These are phyloP conservation scores for Chloranthus sessilifolius DNA, from an alignment of 164 flowering plant species.

Conservation along the genomic window DNA sequence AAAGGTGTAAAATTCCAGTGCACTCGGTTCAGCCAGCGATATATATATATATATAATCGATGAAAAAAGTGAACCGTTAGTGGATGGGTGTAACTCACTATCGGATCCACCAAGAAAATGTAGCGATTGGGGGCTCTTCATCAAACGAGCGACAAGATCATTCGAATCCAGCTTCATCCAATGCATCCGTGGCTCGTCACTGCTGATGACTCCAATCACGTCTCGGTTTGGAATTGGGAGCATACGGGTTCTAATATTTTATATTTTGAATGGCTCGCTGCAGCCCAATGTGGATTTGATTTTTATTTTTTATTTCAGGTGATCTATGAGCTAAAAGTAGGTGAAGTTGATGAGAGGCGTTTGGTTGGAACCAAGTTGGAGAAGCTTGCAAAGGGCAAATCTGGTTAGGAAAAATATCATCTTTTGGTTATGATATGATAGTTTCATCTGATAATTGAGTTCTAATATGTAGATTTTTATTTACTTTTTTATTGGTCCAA, in stretches of 20 bases:
- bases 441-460: no score
- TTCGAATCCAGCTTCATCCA: conserved; percentile 86
- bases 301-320: conserved; percentile 33
- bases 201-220: conserved; percentile 92
- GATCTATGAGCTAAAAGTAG: conserved; percentile 92
- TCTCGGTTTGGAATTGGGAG: conserved; percentile 99
- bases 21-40: no score
- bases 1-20: no score
- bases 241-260: conserved; percentile 53
- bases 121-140: conserved; percentile 76
- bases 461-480: not conserved
- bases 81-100: no score
- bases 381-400: conserved; percentile 98
- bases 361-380: conserved; percentile 94
- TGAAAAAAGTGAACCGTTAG: no score
- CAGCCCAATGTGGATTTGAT: not conserved
- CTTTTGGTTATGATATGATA: no score
- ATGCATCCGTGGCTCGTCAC: conserved; percentile 99
- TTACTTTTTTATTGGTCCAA: not conserved
- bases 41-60: no score
- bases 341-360: conserved; percentile 94
- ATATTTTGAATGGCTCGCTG: not conserved
- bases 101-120: conserved; percentile 42
- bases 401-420: conserved; percentile 47
- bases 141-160: conserved; percentile 77